phyloP scores from a whole-genome alignment of 257 asterid genomes.

The Fraxinus quadrangulata region DNA sequence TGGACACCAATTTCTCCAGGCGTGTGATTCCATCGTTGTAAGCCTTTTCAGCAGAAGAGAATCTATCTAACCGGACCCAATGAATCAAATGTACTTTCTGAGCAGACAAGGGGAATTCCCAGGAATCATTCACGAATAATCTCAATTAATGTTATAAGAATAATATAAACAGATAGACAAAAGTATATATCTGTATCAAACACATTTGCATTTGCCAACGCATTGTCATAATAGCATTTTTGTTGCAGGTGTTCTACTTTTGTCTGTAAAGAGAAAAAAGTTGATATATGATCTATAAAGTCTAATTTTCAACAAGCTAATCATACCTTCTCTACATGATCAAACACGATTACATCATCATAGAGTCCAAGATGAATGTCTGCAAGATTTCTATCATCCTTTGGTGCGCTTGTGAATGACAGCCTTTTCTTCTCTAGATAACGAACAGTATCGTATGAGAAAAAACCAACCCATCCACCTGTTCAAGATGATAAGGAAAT shows the following conservation, averaged over 20 bases:
- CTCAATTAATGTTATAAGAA: conserved; percentile 18
- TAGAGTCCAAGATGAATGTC: conserved; percentile 92
- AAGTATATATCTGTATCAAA: background rate
- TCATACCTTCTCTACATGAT: conserved; percentile 87
- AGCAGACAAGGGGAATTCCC: conserved; percentile 7
- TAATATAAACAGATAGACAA: conserved; percentile 6
- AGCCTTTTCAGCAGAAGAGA: conserved; percentile 64
- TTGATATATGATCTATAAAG: conserved; percentile 8
- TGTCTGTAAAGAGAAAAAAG: background rate
- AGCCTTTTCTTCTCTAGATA: conserved; percentile 66
- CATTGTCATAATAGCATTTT: background rate
- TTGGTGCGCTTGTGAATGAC: conserved; percentile 66
- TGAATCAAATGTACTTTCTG: conserved; percentile 81
- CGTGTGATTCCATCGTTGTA: conserved; percentile 65
- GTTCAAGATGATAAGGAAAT: conserved; percentile 20
- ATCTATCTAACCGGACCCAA: conserved; percentile 82
- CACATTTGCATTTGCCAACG: background rate
- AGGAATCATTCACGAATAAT: conserved; percentile 20
- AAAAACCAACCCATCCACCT: conserved; percentile 99
- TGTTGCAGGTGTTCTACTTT: background rate
- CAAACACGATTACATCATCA: conserved; percentile 81
- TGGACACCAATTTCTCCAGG: conserved; percentile 58
- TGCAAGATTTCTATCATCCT: conserved; percentile 69
- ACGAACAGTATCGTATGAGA: conserved; percentile 90
- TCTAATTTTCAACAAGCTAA: conserved; percentile 12